Evolutionary conservation across 1,284 basidiomycete genomes (phyloP), one percentile per base, ranked within the genome.

Genomic region (Naganishia cerealis): DNA sequence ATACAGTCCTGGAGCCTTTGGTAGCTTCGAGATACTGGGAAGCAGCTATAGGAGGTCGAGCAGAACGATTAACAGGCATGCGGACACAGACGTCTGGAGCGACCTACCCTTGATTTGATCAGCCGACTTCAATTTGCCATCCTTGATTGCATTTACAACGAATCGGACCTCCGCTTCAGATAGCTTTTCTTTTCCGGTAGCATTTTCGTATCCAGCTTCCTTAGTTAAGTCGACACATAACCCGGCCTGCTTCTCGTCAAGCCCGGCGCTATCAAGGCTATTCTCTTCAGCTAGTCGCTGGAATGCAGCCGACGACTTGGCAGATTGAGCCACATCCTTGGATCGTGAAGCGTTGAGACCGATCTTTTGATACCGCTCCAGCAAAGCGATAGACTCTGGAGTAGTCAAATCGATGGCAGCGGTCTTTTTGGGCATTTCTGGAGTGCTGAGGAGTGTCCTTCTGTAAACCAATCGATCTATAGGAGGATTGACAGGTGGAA

Each of bases 71-170:
- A 33, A 18, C 59, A 21, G 3, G 7, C 42, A 13, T 10, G 26
- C 21, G 8, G 15, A 12, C 46, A 33, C 39, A 36, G 15, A 18
- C 36, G 9, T 24, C 6, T 12, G 18, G 9, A 8, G 1, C 2
- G 12, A 80, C 87, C 72, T 74, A 92, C 92, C 93, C 67, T 86
- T 85, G 43, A 96, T 87, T 82, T 97, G 94, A 77, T 98, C 95
- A 7, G 87, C 85, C 48, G 86, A 87, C 82, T 89, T 91, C 70
- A 99, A 79, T 73, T 86, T 86, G 26, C 86, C 88, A 69, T 87
- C 85, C 29, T 88, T 77, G 73, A 97, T 88, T 70, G 85, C 87
- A 39, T 83, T 80, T 48, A 93, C 84, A 21, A 90, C 81, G 77
- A 89, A 94, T 65, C 82, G 84, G 73, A 87, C 85, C 77, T 87